A percentile compares a stretch with the other conserved stretches of the same genome.
phyloP scores from a whole-genome alignment of 371 early-diverging fungal genomes.

The Mucor sp. region DNA sequence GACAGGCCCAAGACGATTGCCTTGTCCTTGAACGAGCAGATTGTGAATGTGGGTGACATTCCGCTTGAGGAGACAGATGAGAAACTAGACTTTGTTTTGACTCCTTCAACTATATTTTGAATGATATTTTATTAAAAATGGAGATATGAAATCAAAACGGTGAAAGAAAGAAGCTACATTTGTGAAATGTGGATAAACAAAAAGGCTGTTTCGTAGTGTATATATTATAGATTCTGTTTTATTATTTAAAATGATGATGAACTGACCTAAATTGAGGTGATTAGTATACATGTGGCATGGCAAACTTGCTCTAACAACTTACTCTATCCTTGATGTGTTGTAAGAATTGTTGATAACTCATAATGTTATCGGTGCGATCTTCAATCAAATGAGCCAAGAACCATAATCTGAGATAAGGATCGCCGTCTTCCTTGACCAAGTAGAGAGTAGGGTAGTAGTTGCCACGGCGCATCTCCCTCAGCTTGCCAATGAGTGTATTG shows the following conservation, averaged over 20 bases:
- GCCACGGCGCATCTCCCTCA: slow-evolving; percentile 28
- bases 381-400: slow-evolving; percentile 72
- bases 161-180: background rate
- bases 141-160: background rate
- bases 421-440: slow-evolving; percentile 79
- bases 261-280: background rate
- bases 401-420: slow-evolving; percentile 58
- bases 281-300: background rate
- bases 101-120: slow-evolving; percentile 28
- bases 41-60: slow-evolving; percentile 44
- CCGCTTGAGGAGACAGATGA: slow-evolving; percentile 49
- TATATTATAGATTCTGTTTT: background rate
- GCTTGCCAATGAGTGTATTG: slow-evolving; percentile 34
- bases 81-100: slow-evolving; percentile 36
- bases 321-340: slow-evolving; percentile 67
- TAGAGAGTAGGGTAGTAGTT: slow-evolving; percentile 43
- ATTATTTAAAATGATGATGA: slow-evolving; percentile 29
- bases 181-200: background rate
- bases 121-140: slow-evolving; percentile 10
- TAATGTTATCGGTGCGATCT: slow-evolving; percentile 63
- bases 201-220: background rate
- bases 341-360: slow-evolving; percentile 87
- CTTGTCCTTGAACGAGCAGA: slow-evolving; percentile 58
- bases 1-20: slow-evolving; percentile 52
- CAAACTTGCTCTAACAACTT: slow-evolving; percentile 1